Evolutionary conservation across 352 stramenopile species (phyloP), one percentile per base, ranked within the genome.

Genomic region (Pythium plurisporium): DNA sequence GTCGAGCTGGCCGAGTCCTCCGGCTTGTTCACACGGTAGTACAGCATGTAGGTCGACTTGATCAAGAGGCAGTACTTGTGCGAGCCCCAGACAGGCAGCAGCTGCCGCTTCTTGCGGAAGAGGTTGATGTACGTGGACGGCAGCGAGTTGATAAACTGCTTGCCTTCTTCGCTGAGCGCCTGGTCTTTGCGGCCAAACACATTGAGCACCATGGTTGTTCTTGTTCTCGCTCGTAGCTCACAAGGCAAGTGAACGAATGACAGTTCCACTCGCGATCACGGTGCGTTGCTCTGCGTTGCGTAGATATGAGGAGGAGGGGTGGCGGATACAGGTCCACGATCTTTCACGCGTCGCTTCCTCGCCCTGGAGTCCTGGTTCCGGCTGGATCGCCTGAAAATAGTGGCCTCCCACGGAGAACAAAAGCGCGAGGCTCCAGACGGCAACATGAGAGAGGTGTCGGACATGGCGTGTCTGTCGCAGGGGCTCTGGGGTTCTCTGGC

Each of bases 41-140:
- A 95, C 19, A 95, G 69, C 37, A 95, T 59, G 59, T 70, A 95
- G 38, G 74, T 90, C 50, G 85, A 90, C 66, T 95, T 95, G 73
- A 95, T 91, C 81, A 91, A 81, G 47, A 75, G 62, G 67, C 83
- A 92, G 69, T 95, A 95, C 68, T 88, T 91, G 63, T 87, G 64
- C 29, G 81, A 89, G 65, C 76, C 87, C 85, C 85, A 95, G 3
- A 93, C 80, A 1, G 81, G 85, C 31, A 93, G 59, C 10, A 95
- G 36, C 42, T 91, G 84, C 12, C 85, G 72, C 25, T 79, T 82
- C 72, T 95, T 95, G 64, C 83, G 82, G 50, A 93, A 90, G n/a
- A 89, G 37, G 49, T 89, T 89, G 43, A 90, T 75, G 48, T 90
- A 91, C n/a, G 81, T 81, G 19, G 82, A 82, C 23, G 85, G 85